Conservation (phyloP, 2,329 filamentous ascomycete genomes). For the Sporothrix inflata region DNA sequence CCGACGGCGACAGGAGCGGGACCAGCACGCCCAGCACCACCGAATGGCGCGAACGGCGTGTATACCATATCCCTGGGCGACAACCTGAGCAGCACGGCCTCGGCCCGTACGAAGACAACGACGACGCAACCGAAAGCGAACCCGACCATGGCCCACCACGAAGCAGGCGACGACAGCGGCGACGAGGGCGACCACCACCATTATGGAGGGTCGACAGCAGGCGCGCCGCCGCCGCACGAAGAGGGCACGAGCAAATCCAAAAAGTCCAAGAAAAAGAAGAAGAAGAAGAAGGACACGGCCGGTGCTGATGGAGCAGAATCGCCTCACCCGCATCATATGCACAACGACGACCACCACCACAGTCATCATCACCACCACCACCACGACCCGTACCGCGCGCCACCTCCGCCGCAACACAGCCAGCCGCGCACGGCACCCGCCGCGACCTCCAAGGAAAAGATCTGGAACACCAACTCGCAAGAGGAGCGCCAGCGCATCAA, state of each 20-base stretch:
- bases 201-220: constrained; percentile 36
- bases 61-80: constrained; percentile 18
- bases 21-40: constrained; percentile 36
- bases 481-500: constrained; percentile 98
- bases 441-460: constrained; percentile 72
- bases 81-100: background rate
- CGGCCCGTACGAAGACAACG: background rate
- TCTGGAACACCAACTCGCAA: constrained; percentile 95
- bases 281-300: constrained; percentile 45
- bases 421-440: background rate
- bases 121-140: constrained; percentile 43
- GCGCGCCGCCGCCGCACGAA: constrained; percentile 35
- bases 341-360: background rate
- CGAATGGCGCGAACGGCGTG: constrained; percentile 14
- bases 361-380: background rate
- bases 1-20: background rate
- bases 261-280: constrained; percentile 73
- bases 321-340: background rate
- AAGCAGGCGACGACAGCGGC: constrained; percentile 60
- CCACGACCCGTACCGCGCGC: constrained; percentile 29
- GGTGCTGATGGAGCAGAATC: background rate
- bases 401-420: constrained; percentile 40
- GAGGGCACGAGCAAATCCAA: constrained; percentile 49
- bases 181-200: constrained; percentile 46
- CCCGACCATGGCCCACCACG: constrained; percentile 46